A percentile compares a stretch with the other conserved stretches of the same genome.
These are phyloP conservation scores for Hypoxylon sp. DNA, from an alignment of 2,329 filamentous ascomycete genomes.

Conservation along the genomic window DNA sequence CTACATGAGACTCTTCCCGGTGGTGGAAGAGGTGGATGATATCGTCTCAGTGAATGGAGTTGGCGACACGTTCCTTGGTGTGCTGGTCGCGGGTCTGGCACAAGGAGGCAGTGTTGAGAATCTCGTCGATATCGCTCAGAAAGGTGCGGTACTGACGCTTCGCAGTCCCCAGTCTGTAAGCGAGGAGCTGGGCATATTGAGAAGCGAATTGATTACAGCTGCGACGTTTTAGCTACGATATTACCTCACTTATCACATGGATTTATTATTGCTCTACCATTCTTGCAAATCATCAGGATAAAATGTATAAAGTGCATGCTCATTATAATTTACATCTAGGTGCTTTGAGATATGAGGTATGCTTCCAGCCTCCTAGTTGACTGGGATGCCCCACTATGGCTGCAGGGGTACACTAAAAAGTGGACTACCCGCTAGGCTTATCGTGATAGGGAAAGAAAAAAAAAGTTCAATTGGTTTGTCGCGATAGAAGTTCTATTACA, in stretches of 20 bases:
- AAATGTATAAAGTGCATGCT: not conserved
- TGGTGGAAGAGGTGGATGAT: constrained; percentile 74
- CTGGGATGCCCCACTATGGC: not conserved
- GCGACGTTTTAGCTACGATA: constrained; percentile 19
- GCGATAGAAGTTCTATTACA: constrained; percentile 17
- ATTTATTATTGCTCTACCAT: not conserved
- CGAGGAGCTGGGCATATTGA: constrained; percentile 63
- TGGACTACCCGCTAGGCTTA: constrained; percentile 28
- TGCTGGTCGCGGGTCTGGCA: constrained; percentile 82
- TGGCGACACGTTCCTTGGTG: constrained; percentile 91
- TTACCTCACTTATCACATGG: not conserved
- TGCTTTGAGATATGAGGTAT: not conserved
- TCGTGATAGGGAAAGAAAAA: constrained; percentile 38
- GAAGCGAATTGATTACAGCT: constrained; percentile 53
- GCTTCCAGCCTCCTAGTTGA: not conserved
- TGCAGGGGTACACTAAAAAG: constrained; percentile 13
- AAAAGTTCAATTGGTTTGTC: constrained; percentile 41
- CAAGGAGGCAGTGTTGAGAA: constrained; percentile 68
- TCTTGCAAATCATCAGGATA: not conserved
- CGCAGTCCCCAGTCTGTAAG: constrained; percentile 81
- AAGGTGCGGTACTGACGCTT: constrained; percentile 82
- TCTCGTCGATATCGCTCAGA: constrained; percentile 83
- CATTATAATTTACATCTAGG: too few species aligned
- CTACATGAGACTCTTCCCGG: constrained; percentile 81
- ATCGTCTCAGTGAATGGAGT: constrained; percentile 93